Evolutionary conservation across 2,329 filamentous ascomycete genomes (phyloP).

Genomic region (Penicillium sp.): DNA sequence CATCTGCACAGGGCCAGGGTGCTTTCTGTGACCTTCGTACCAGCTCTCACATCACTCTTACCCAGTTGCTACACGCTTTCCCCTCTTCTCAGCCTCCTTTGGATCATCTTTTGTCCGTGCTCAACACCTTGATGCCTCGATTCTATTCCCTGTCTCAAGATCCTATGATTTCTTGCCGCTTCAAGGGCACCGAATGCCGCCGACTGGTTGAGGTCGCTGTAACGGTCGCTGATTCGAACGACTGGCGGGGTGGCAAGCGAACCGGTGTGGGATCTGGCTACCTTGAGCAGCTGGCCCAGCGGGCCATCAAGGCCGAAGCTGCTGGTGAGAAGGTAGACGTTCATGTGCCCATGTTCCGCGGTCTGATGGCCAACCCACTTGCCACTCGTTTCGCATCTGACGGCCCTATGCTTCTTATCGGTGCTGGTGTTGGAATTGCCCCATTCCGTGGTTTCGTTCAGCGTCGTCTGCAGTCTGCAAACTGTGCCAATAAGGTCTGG

Average conservation of each 20-base stretch:
- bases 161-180: constrained; percentile 74
- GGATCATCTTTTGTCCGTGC: constrained; percentile 73
- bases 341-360: constrained; percentile 94
- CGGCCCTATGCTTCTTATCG: constrained; percentile 96
- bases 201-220: constrained; percentile 95
- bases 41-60: constrained; percentile 78
- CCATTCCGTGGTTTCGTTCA: constrained; percentile 98
- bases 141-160: constrained; percentile 99
- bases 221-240: constrained; percentile 80
- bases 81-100: constrained; percentile 87
- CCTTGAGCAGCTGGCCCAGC: constrained; percentile 79
- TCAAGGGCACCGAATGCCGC: constrained; percentile 68
- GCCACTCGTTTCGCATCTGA: constrained; percentile 89
- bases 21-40: constrained; percentile 94
- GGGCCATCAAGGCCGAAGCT: constrained; percentile 68
- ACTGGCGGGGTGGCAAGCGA: constrained; percentile 72
- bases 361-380: constrained; percentile 94
- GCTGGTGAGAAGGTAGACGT: constrained; percentile 56
- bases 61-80: constrained; percentile 87
- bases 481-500: constrained; percentile 98
- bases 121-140: constrained; percentile 90
- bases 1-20: constrained; percentile 85
- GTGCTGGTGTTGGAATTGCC: constrained; percentile 92
- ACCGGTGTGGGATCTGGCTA: constrained; percentile 91
- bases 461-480: constrained; percentile 87